Evolutionary conservation across 2,329 filamentous ascomycete species (phyloP).

Genomic region (Penicillium sp.): DNA sequence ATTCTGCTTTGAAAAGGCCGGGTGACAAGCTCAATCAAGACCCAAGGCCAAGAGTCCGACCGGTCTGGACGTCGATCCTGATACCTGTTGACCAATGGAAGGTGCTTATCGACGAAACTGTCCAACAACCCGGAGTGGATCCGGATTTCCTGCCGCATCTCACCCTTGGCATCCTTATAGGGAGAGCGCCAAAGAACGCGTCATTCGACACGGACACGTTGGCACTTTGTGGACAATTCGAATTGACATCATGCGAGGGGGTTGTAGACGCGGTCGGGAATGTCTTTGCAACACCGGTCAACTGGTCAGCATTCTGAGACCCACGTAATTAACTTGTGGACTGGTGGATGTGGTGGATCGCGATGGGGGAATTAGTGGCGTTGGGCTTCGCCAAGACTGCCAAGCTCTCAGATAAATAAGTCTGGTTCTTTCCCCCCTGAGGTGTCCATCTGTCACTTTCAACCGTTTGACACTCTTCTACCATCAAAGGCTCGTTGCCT

Average conservation of each 20-base stretch:
- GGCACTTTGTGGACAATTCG: not conserved
- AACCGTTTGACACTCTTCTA: not conserved
- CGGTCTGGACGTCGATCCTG: slow-evolving; percentile 5
- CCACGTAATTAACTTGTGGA: not conserved
- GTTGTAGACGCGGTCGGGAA: not conserved
- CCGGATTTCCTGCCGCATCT: slow-evolving; percentile 4
- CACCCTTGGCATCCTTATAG: slow-evolving; percentile 13
- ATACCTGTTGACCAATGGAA: slow-evolving; percentile 10
- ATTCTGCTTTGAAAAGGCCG: not conserved
- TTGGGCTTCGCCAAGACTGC: slow-evolving; percentile 12
- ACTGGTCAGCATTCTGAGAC: not conserved
- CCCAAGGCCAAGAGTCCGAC: not conserved
- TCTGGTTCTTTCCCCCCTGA: slow-evolving; percentile 1
- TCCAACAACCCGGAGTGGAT: slow-evolving; percentile 14
- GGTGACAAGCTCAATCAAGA: slow-evolving; percentile 4
- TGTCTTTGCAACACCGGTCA: not conserved
- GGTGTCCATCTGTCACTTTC: not conserved
- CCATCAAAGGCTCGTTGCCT: slow-evolving; percentile 20
- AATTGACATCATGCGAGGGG: slow-evolving; percentile 14
- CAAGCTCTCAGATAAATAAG: slow-evolving; percentile 19
- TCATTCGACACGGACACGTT: slow-evolving; percentile 11
- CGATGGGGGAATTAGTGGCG: not conserved
- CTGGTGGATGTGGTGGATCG: not conserved
- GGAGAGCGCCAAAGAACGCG: slow-evolving; percentile 14
- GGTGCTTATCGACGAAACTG: not conserved